Evolutionary conservation across 345 rosid genomes (phyloP).

Genomic region (Mercurialis annua): DNA sequence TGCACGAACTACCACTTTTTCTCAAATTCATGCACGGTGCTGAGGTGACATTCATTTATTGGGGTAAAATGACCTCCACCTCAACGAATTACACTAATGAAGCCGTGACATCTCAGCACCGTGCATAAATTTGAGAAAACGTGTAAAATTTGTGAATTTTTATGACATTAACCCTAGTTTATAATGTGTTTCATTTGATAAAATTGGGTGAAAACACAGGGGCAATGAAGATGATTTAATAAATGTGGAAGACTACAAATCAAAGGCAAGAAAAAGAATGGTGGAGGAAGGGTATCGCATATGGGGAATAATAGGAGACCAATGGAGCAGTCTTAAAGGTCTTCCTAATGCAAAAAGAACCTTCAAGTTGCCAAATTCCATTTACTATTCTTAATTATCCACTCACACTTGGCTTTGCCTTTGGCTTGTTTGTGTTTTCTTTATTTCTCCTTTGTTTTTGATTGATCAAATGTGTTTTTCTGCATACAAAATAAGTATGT

Average conservation of each 20-base stretch:
- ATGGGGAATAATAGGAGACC: slow-evolving; percentile 78
- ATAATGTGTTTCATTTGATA: no score
- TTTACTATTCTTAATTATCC: slow-evolving; percentile 62
- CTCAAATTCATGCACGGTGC: no score
- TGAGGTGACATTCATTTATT: no score
- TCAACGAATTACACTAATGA: no score
- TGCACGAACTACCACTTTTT: no score
- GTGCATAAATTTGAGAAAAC: no score
- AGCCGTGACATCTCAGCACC: no score
- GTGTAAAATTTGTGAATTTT: no score
- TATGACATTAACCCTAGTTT: no score
- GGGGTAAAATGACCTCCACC: no score
- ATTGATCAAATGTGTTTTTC: no score
- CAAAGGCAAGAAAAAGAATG: slow-evolving; percentile 45
- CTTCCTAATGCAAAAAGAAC: slow-evolving; percentile 61
- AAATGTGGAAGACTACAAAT: slow-evolving; percentile 62
- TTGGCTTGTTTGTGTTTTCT: not conserved
- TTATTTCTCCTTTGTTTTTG: not conserved
- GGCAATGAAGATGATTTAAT: slow-evolving; percentile 54
- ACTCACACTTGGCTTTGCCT: slow-evolving; percentile 14
- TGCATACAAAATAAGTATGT: no score
- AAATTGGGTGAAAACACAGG: slow-evolving; percentile 37
- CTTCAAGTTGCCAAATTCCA: slow-evolving; percentile 89
- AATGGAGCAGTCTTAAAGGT: slow-evolving; percentile 75
- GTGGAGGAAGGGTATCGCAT: slow-evolving; percentile 62